Conservation (phyloP, 1,284 basidiomycete species). For the Austroboletus novae-zelandiae region DNA sequence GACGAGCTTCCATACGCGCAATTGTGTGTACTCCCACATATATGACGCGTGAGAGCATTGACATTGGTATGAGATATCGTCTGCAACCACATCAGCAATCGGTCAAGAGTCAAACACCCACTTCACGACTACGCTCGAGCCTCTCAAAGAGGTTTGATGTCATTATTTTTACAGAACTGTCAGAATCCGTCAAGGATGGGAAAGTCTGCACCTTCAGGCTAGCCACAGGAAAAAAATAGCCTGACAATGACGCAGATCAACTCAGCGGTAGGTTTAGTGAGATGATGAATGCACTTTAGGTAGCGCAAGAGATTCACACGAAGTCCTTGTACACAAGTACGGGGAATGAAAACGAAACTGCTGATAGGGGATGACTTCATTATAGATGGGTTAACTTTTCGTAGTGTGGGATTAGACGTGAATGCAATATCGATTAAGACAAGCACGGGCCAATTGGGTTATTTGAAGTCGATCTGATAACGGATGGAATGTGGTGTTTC, state of each 20-base stretch:
- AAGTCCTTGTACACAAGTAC: not conserved
- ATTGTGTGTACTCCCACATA: slow-evolving; percentile 1
- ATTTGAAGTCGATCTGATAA: not conserved
- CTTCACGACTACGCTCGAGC: not conserved
- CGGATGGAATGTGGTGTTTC: not conserved
- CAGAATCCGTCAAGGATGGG: not conserved
- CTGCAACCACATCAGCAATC: not conserved
- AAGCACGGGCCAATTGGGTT: not conserved
- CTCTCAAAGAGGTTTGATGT: not conserved
- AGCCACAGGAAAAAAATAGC: no score
- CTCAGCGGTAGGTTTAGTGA: slow-evolving; percentile 7
- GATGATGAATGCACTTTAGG: not conserved
- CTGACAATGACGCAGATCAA: no score
- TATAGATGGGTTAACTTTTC: not conserved
- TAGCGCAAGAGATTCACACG: not conserved
- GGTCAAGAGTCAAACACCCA: not conserved
- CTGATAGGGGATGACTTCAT: not conserved
- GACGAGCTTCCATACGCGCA: slow-evolving; percentile 4
- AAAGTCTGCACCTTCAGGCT: no score
- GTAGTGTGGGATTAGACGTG: not conserved
- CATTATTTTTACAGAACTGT: slow-evolving; percentile 3
- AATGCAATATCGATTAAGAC: not conserved
- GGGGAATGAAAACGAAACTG: not conserved
- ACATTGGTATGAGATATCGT: not conserved
- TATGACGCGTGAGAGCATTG: slow-evolving; percentile 8